Evolutionary conservation across 495 filamentous ascomycete species (phyloP), one percentile per base, ranked within the genome.

Genomic region (Terfezia claveryi): DNA sequence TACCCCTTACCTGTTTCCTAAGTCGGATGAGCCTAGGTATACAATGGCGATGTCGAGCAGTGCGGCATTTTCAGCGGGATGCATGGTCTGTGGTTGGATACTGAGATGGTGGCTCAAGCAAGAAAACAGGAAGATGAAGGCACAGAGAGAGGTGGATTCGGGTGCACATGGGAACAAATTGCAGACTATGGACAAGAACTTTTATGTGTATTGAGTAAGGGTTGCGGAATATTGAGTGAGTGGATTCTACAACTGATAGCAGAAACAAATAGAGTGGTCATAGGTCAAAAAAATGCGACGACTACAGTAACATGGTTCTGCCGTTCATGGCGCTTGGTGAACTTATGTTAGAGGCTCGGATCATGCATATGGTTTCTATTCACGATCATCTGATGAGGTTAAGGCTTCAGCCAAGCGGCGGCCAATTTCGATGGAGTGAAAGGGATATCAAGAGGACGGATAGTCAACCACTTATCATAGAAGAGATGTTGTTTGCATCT

Each of bases 51-150:
- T 68, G 67, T 69, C 57, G 52, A 62, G 70, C n/a, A 74, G 69
- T 37, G 68, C 76, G 0, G 74, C 64, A 2, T 71, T 76, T 44
- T 73, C 71, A 49, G 55, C 71, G 0, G 56, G 69, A 11, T 68
- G 71, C 10, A 68, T 65, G 5, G 4, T 63, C 11, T 16, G 70
- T 16, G 74, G 75, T 0, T 67, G 76, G 56, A 51, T 63, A 1
- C 61, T 73, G 58, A 69, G 68, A 32, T 57, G 69, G n/a, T 60
- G 72, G 53, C 62, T 76, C 49, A 68, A 68, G 53, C 62, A 63
- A 52, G 63, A 70, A 60, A 78, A 80, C 56, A 70, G 64, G 61
- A 75, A 70, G 60, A 64, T 78, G n/a, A 70, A 68, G n/a, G 59
- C 62, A 14, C 14, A 46, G 41, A 14, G 17, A 0, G 17, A 8